Evolutionary conservation across 108 stramenopile genomes (phyloP), one percentile per base, ranked within the genome.

Genomic region (Nitzschia putrida): DNA sequence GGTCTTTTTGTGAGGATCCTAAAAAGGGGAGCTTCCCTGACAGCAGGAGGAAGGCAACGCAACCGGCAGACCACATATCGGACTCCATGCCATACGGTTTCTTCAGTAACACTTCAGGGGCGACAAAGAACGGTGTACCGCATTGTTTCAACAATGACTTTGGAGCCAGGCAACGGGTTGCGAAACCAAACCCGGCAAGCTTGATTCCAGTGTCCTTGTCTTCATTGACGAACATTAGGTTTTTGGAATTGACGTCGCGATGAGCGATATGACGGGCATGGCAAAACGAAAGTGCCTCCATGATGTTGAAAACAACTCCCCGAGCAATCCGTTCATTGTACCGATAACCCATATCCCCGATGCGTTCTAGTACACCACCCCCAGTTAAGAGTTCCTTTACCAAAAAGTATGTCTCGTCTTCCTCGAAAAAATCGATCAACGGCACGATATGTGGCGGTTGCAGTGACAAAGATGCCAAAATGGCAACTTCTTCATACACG

Each of bases 51-150:
- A 88, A 98, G 8, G 85, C 71, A 52, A 97, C 94, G 38, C 96
- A 93, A 37, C 97, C 97, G 13, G 88, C 72, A 54, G 87, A 87
- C 97, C 97, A 98, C 90, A 96, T 93, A 80, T 98, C 97, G 25
- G 89, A 89, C 53, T 80, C 72, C 61, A 84, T 74, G 66, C 86
- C 88, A 54, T 89, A 89, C 14, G 72, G 70, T 40, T 75, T 52
- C 42, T 82, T 66, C 63, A 83, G 25, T 0, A 97, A 71, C 40
- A 97, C 91, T 67, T 97, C 97, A 0, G 95, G 97, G 12, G 97
- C 88, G 13, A 96, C 91, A 70, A 95, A 96, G 53, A 90, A 91
- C 1, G 94, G 94, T 13, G 94, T 93, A 8, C 94, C 94, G 53
- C 91, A 95, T 53, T 89, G 89, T 41, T 80, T 89, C 10, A 80